Evolutionary conservation across 352 stramenopile species (phyloP), one percentile per base, ranked within the genome.

Genomic region (Pelagophyceae sp.): DNA sequence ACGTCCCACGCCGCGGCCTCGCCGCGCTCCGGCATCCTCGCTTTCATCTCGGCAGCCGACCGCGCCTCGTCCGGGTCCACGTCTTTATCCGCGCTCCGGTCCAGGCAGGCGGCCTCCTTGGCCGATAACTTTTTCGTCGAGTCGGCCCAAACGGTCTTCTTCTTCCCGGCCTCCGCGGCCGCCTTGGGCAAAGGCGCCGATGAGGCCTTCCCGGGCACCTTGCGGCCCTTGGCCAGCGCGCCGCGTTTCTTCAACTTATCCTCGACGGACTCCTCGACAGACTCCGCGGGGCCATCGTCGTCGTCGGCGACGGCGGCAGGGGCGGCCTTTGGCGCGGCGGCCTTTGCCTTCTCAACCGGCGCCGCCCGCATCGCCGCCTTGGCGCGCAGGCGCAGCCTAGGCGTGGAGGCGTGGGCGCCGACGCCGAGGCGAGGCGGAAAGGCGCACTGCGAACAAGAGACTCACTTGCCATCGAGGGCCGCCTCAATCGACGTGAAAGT

Each of bases 11-110:
- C 79, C 29, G 81, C 78, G 37, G 82, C 81, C 76, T 93, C 89
- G 23, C 83, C 83, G 23, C 85, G 75, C 5, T 80, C 83, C 1
- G 87, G 87, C 65, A 92, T 75, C 82, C 90, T 92, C 17, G 87
- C 87, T n/a, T 74, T 54, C 32, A 61, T 54, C 40, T 78, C 38
- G 11, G 37, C 74, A n/a, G 45, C 15, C 3, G 15, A n/a, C 29
- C 31, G 2, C 2, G 27, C 74, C 35, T 74, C 35, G 35, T 1
- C 23, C 2, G 38, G 15, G 27, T 74, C n/a, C 72, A 6, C 2
- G 31, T 2, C 40, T 2, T 71, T 20, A 19, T 2, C 5, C 11
- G 6, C 31, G 11, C 31, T 60, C 5, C 11, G 32, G 29, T 77
- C 72, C 45, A 77, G 37, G 5, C 11, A 19, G 5, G 23, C 61